phyloP scores from a whole-genome alignment of 2,329 filamentous ascomycete species.

The Ceratocystis huliohia region DNA sequence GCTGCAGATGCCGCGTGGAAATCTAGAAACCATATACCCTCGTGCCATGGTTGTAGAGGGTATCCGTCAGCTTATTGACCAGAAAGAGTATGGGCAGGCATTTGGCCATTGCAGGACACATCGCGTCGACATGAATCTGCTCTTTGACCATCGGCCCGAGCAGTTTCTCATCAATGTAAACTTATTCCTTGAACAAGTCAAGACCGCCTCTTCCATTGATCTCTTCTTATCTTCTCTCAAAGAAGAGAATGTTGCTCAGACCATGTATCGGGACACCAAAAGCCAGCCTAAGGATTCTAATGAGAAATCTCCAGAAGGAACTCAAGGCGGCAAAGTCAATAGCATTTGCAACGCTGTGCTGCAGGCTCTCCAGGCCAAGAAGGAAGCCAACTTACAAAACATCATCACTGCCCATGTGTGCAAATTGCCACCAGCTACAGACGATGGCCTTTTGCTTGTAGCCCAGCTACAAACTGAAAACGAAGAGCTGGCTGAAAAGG shows the following conservation, averaged over 20 bases:
- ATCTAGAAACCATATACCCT: constrained; percentile 88
- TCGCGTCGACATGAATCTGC: constrained; percentile 92
- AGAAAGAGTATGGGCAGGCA: constrained; percentile 68
- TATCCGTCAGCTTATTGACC: constrained; percentile 68
- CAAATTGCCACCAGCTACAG: constrained; percentile 80
- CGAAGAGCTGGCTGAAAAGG: constrained; percentile 64
- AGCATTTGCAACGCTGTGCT: constrained; percentile 77
- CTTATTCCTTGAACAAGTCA: constrained; percentile 72
- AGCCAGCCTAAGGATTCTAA: constrained; percentile 25
- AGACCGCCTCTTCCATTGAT: constrained; percentile 71
- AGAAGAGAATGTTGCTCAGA: constrained; percentile 88
- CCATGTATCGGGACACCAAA: constrained; percentile 83
- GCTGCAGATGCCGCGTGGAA: constrained; percentile 90
- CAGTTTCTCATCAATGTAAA: constrained; percentile 69
- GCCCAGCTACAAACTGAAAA: constrained; percentile 58
- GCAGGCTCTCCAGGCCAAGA: constrained; percentile 39
- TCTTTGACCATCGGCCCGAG: constrained; percentile 81
- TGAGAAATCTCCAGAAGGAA: constrained; percentile 20
- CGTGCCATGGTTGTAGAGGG: constrained; percentile 84
- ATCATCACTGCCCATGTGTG: constrained; percentile 90
- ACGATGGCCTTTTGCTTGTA: constrained; percentile 70
- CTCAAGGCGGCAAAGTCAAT: constrained; percentile 57
- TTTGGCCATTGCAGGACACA: constrained; percentile 84
- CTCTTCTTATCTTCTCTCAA: constrained; percentile 77
- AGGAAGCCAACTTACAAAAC: constrained; percentile 59